A percentile compares a stretch with the other conserved stretches of the same genome.
Conservation (phyloP, 257 asterid species). For the Ehretia macrophylla region DNA sequence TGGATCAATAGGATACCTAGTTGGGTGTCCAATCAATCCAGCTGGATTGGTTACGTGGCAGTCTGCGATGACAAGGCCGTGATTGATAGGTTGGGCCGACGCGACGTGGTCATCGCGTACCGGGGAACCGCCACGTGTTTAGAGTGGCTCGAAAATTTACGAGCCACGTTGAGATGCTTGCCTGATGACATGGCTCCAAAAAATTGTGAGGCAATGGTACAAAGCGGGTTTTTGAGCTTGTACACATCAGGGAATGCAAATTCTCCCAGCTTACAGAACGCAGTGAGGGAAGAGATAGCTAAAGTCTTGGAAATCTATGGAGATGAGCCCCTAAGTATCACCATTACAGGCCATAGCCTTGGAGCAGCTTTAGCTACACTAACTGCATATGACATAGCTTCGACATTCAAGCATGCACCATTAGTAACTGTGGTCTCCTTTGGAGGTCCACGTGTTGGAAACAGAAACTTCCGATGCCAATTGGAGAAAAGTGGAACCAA, state of each 20-base stretch:
- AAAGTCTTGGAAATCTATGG: conserved; percentile 38
- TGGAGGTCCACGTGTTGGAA: conserved; percentile 89
- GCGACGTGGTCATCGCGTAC: conserved; percentile 79
- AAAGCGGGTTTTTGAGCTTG: conserved; percentile 71
- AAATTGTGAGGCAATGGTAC: conserved; percentile 51
- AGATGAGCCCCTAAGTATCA: conserved; percentile 68
- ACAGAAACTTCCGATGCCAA: conserved; percentile 45
- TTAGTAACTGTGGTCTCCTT: conserved; percentile 82
- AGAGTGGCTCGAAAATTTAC: conserved; percentile 85
- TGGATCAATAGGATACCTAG: conserved; percentile 47
- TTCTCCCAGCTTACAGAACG: conserved; percentile 38
- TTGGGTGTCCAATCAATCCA: conserved; percentile 52
- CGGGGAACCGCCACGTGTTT: conserved; percentile 83
- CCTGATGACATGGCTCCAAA: conserved; percentile 49
- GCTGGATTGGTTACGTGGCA: conserved; percentile 94
- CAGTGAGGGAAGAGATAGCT: conserved; percentile 37
- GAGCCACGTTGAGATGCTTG: conserved; percentile 47
- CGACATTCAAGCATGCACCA: conserved; percentile 50
- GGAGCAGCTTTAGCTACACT: conserved; percentile 91
- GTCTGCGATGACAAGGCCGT: conserved; percentile 61
- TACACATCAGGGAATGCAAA: conserved; percentile 44
- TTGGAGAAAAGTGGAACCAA: conserved; percentile 56
- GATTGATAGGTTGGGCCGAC: conserved; percentile 64
- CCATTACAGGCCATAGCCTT: conserved; percentile 90
- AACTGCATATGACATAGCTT: conserved; percentile 71